phyloP scores from a whole-genome alignment of 2,329 filamentous ascomycete species.

The Penicillium sp. region DNA sequence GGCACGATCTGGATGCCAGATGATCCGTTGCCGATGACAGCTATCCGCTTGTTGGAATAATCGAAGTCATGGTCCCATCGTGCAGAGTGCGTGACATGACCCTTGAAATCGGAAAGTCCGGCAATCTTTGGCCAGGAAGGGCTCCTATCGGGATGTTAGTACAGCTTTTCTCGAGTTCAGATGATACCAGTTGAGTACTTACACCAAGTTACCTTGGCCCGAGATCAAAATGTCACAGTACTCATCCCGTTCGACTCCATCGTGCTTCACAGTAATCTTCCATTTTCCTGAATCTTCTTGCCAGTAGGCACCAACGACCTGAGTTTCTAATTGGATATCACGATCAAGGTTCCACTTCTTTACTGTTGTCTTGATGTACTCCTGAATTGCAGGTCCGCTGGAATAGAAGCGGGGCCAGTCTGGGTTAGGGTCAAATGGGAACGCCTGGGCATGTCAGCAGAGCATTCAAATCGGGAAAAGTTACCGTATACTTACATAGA shows the following conservation, averaged over 20 bases:
- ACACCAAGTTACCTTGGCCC: constrained; percentile 28
- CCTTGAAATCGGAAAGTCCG: constrained; percentile 28
- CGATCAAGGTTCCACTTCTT: constrained; percentile 43
- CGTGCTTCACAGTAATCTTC: constrained; percentile 20
- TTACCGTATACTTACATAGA: constrained; percentile 29
- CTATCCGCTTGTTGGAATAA: constrained; percentile 28
- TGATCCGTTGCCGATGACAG: constrained; percentile 34
- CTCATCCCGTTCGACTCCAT: constrained; percentile 19
- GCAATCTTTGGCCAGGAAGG: constrained; percentile 27
- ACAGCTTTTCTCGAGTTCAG: not conserved
- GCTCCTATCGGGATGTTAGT: not conserved
- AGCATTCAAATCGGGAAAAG: not conserved
- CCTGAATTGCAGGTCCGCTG: constrained; percentile 41
- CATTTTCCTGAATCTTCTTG: constrained; percentile 23
- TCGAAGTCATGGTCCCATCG: constrained; percentile 29
- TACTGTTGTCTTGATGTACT: constrained; percentile 43
- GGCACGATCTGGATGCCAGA: constrained; percentile 39
- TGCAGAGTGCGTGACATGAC: constrained; percentile 29
- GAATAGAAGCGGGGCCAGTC: constrained; percentile 45
- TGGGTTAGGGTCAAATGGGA: constrained; percentile 45
- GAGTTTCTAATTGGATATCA: constrained; percentile 40
- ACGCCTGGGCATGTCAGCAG: constrained; percentile 6
- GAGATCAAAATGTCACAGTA: constrained; percentile 29
- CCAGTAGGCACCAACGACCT: constrained; percentile 43
- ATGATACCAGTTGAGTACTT: constrained; percentile 12